Base-by-base conservation (phyloP, 768 basidiomycete species). In the Lactarius pseudohatsudake region DNA sequence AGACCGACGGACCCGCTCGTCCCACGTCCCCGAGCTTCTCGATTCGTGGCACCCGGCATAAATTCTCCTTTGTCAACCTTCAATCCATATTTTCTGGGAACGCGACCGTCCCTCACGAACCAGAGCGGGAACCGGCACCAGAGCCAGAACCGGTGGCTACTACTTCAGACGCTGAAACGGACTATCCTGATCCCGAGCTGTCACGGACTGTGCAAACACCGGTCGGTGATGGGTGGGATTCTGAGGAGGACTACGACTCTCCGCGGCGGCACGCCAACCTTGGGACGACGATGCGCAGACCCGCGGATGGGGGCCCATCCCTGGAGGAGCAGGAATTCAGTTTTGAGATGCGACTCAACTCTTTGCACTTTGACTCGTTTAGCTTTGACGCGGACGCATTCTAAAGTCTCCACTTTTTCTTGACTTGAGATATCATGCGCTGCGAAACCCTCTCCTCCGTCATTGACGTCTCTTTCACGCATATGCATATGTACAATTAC, bases 321-420 rank as follows among this genome's bases (percentile, higher is more conserved):
- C 60, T 55, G 20, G 63, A 61, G 43, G 75, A 58, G 41, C 75
- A 72, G 40, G 82, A 87, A 59, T 67, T 76, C 68, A 83, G 81
- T 67, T 76, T 86, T 59, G 86, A 91, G 78, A 85, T 89, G 87
- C 79, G 77, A 43, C 83, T 91, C 16, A 86, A 89, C 72, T 89
- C 89, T 38, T 78, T 91, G 62, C 87, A 89, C 73, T 91, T 91
- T 73, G 89, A 91, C 69, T 79, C 83, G 1, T 70, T 91, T 55
- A 88, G 86, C 61, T 88, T 91, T 63, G 87, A 91, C 73, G 80
- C 81, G 30, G 84, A 86, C 69, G 80, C 79, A 47, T 87, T 89
- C 73, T 67, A 75, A 26, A 61, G 36, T 61, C 69, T 50, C 70
- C 68, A 75, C 71, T 75, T 45, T 65, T 32, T 36, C 20, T 59